These are phyloP conservation scores for Bruguiera hainesii DNA, from an alignment of 441 rosid species.

Conservation along the genomic window DNA sequence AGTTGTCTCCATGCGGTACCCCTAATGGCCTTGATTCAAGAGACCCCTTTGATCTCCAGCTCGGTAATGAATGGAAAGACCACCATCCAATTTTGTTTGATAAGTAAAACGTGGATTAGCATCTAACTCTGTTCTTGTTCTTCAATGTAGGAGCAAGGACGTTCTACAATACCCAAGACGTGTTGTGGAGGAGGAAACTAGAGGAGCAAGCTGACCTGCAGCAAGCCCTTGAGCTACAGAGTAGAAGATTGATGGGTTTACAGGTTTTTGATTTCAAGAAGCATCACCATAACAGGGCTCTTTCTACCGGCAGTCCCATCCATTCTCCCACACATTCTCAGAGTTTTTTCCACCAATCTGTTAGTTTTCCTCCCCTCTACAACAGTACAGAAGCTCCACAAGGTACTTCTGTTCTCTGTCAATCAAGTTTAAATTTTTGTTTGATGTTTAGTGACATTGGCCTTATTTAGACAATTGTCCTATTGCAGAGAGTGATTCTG, in stretches of 20 bases:
- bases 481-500: constrained; percentile 39
- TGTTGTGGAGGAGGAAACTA: constrained; percentile 57
- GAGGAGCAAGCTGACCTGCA: constrained; percentile 68
- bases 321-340: constrained; percentile 51
- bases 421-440: neutral
- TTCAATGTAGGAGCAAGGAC: constrained; percentile 50
- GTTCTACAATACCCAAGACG: constrained; percentile 51
- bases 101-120: neutral
- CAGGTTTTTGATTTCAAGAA: constrained; percentile 64
- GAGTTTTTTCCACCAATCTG: constrained; percentile 38
- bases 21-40: constrained; percentile 72
- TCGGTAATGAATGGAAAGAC: constrained; percentile 29
- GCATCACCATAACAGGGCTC: constrained; percentile 48
- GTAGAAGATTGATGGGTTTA: constrained; percentile 58
- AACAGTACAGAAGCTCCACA: constrained; percentile 24
- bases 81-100: neutral
- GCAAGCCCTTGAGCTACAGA: constrained; percentile 71
- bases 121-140: neutral
- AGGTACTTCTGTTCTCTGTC: constrained; percentile 12
- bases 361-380: constrained; percentile 40
- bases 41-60: constrained; percentile 52
- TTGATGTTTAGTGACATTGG: neutral
- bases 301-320: constrained; percentile 50
- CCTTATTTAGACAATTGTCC: neutral
- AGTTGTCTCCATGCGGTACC: constrained; percentile 53